Conservation (phyloP, 495 filamentous ascomycete species). For the Neurospora sp. region DNA sequence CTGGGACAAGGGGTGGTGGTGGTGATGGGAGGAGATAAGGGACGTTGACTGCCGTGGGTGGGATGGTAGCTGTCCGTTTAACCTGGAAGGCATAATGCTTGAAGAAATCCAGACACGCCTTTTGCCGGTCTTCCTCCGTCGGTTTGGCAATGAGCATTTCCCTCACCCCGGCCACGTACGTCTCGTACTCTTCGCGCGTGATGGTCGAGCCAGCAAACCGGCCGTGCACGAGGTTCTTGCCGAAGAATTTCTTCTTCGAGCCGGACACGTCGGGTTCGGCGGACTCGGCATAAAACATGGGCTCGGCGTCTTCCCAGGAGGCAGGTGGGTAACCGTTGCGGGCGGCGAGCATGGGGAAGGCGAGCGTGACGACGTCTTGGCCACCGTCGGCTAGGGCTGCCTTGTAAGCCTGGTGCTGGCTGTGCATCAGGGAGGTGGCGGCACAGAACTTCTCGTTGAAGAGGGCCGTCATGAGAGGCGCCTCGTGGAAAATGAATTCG, state of each 20-base stretch:
- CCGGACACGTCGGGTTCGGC: background rate
- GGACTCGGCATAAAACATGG: background rate
- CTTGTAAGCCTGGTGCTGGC: slow-evolving; percentile 7
- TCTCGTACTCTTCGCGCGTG: slow-evolving; percentile 13
- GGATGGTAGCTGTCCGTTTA: background rate
- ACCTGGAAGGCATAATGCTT: slow-evolving; percentile 19
- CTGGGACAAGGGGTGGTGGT: background rate
- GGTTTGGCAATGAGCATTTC: background rate
- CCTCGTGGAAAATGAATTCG: slow-evolving; percentile 22
- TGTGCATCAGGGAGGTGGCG: slow-evolving; percentile 2
- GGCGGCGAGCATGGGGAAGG: slow-evolving; percentile 13
- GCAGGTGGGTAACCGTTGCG: background rate
- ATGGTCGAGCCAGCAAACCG: slow-evolving; percentile 5
- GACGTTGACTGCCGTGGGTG: background rate
- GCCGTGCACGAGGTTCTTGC: slow-evolving; percentile 13
- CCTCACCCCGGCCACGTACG: background rate
- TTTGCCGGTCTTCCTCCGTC: slow-evolving; percentile 1
- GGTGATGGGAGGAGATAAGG: background rate
- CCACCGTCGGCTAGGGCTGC: background rate
- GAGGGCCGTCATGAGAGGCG: slow-evolving; percentile 11
- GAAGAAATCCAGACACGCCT: slow-evolving; percentile 16
- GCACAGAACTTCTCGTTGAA: slow-evolving; percentile 13
- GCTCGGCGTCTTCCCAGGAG: background rate
- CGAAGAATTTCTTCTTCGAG: background rate
- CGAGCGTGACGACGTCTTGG: background rate